Percentiles rank a stretch among this genome's conserved stretches.
Conservation (phyloP, 148 eudicot species). For the Silene uniflora region DNA sequence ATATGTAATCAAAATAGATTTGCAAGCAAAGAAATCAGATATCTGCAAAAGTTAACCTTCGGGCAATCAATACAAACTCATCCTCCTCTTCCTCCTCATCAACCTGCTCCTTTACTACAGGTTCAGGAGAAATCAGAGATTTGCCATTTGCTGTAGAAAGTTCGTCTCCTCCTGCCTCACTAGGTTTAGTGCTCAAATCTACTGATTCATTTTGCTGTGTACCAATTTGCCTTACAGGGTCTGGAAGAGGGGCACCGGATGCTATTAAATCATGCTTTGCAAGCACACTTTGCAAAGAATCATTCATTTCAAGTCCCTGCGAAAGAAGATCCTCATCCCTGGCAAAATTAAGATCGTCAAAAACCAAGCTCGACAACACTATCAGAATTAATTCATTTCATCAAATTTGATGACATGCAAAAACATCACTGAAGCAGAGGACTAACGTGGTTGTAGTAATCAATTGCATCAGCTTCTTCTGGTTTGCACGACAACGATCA, state of each 20-base stretch:
- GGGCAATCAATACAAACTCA: slow-evolving; percentile 69
- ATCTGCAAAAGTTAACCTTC: not conserved
- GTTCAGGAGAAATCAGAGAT: slow-evolving; percentile 36
- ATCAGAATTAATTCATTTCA: not conserved
- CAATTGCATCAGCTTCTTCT: slow-evolving; percentile 85
- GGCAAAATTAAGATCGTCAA: slow-evolving; percentile 19
- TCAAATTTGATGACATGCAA: slow-evolving; percentile 3
- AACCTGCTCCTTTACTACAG: slow-evolving; percentile 25
- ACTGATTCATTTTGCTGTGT: slow-evolving; percentile 21
- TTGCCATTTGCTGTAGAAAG: slow-evolving; percentile 25
- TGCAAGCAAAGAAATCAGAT: not conserved
- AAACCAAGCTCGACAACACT: not conserved
- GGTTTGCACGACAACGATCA: slow-evolving; percentile 77
- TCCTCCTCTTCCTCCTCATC: slow-evolving; percentile 90
- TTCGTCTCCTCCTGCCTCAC: slow-evolving; percentile 29
- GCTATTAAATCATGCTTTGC: slow-evolving; percentile 86
- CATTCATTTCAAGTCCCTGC: slow-evolving; percentile 85
- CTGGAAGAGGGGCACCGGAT: slow-evolving; percentile 65
- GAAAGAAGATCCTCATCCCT: slow-evolving; percentile 88
- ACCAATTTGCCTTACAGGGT: slow-evolving; percentile 27
- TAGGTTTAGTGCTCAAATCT: slow-evolving; percentile 31
- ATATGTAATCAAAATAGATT: not conserved
- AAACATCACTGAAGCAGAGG: not conserved
- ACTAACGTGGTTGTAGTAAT: slow-evolving; percentile 66
- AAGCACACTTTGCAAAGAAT: slow-evolving; percentile 66